Base-by-base conservation (phyloP, 768 basidiomycete species). In the Daedalea quercina region DNA sequence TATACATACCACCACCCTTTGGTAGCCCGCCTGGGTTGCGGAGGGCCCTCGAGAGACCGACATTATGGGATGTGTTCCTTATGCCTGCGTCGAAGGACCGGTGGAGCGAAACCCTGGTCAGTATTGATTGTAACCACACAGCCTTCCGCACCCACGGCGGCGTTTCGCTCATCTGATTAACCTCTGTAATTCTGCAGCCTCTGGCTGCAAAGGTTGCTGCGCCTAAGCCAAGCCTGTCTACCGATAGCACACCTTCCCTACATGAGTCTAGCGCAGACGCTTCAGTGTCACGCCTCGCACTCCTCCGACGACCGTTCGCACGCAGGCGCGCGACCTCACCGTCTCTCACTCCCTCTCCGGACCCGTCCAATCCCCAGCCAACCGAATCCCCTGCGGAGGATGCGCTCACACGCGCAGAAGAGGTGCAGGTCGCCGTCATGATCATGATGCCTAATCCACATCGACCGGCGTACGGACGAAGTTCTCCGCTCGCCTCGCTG, bases 351-450 rank as follows among this genome's bases (percentile, higher is more conserved):
- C 33, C 31, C 31, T 33, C 46, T 9, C 25, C 46, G 17, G 11
- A 20, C 37, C 4, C 15, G 8, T 28, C 35, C 47, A 25, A 40
- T 22, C 47, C 34, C 17, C 19, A 37, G 47, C 19, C 31, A 17
- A 12, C 47, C 4, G 35, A 25, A 9, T 2, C 46, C 9, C 25
- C 33, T 13, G 19, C 31, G 34, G 24, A 52, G 26, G 53, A 61
- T 35, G 47, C 45, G 9, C 58, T 54, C 11, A 24, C 47, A 24
- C 60, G 28, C 37, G 60, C 40, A 71, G 73, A 26, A 44, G 55
- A 68, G 61, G 65, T 81, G 20, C 77, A 81, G 58, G 70, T 84
- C 11, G 74, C 80, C 17, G 78, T 83, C 2, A 67, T 84, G 53
- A 71, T 84, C 43, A 73, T 76, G 17, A 83, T 83, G 82, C 82